Conservation (phyloP, 768 basidiomycete species). For the Strobilomyces echinocephalus region DNA sequence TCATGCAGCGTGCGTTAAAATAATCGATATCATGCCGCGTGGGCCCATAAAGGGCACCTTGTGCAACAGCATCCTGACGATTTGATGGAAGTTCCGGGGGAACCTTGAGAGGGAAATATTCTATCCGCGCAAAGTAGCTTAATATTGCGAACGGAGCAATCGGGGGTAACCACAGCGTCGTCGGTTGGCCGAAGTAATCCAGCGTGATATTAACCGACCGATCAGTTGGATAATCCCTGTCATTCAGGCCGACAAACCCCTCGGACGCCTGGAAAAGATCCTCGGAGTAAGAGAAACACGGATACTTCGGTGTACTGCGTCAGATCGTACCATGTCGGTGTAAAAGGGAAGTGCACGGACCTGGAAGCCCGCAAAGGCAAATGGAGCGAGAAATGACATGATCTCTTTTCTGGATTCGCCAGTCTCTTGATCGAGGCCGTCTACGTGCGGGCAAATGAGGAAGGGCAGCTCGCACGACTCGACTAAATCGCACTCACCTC, state of each 20-base stretch:
- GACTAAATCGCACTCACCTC: slow-evolving; percentile 5
- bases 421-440: slow-evolving; percentile 31
- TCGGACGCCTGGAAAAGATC: slow-evolving; percentile 24
- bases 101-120: slow-evolving; percentile 31
- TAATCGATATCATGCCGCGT: slow-evolving; percentile 44
- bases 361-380: slow-evolving; percentile 46
- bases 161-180: slow-evolving; percentile 36
- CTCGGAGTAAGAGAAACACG: slow-evolving; percentile 39
- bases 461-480: neutral
- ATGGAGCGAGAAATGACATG: slow-evolving; percentile 38
- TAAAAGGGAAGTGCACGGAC: slow-evolving; percentile 31
- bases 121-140: slow-evolving; percentile 43
- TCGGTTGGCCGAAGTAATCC: slow-evolving; percentile 40
- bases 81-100: slow-evolving; percentile 40
- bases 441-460: slow-evolving; percentile 6
- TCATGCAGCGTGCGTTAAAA: slow-evolving; percentile 40
- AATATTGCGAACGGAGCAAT: slow-evolving; percentile 45
- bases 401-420: slow-evolving; percentile 30
- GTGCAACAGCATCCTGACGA: slow-evolving; percentile 31
- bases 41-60: slow-evolving; percentile 34
- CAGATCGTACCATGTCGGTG: slow-evolving; percentile 1
- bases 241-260: slow-evolving; percentile 16
- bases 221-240: slow-evolving; percentile 28
- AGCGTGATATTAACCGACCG: slow-evolving; percentile 30
- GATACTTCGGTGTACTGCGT: slow-evolving; percentile 21